phyloP scores from a whole-genome alignment of 1,139 yeast genomes.

The Scheffersomyces cryptocercus region DNA sequence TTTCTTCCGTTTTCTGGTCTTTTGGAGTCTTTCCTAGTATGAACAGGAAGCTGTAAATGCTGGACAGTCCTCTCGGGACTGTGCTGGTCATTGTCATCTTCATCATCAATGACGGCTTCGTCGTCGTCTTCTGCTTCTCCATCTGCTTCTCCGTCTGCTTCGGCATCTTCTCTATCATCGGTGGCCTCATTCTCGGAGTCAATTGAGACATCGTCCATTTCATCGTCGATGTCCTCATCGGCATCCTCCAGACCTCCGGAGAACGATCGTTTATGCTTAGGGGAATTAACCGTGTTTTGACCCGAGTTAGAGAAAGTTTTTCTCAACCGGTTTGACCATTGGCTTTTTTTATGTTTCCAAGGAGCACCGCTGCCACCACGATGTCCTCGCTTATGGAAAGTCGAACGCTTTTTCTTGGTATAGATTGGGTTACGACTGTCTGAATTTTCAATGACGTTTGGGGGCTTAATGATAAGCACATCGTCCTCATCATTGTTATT shows the following conservation, averaged over 20 bases:
- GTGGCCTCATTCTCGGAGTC: conserved; percentile 19
- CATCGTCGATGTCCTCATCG: conserved; percentile 17
- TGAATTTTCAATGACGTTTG: conserved; percentile 61
- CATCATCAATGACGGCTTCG: conserved; percentile 15
- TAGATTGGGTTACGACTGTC: conserved; percentile 37
- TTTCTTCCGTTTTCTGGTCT: conserved; percentile 43
- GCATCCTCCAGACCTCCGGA: conserved; percentile 6
- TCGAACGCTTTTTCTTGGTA: conserved; percentile 24
- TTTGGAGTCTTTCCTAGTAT: conserved; percentile 19
- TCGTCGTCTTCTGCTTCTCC: conserved; percentile 11
- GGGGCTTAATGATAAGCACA: conserved; percentile 76
- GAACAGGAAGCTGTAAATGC: no score
- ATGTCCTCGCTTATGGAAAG: conserved; percentile 4
- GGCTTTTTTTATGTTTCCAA: conserved; percentile 12
- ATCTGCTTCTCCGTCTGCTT: conserved; percentile 14
- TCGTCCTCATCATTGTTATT: conserved; percentile 62
- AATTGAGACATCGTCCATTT: conserved; percentile 14
- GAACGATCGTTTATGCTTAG: background rate
- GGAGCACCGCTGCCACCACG: conserved; percentile 5
- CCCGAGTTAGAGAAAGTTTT: conserved; percentile 25
- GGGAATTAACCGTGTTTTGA: background rate
- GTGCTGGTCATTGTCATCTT: conserved; percentile 10
- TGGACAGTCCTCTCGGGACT: no score
- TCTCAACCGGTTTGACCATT: conserved; percentile 12
- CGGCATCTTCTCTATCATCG: conserved; percentile 14